phyloP scores from a whole-genome alignment of 345 rosid genomes.

The Heritiera littoralis region DNA sequence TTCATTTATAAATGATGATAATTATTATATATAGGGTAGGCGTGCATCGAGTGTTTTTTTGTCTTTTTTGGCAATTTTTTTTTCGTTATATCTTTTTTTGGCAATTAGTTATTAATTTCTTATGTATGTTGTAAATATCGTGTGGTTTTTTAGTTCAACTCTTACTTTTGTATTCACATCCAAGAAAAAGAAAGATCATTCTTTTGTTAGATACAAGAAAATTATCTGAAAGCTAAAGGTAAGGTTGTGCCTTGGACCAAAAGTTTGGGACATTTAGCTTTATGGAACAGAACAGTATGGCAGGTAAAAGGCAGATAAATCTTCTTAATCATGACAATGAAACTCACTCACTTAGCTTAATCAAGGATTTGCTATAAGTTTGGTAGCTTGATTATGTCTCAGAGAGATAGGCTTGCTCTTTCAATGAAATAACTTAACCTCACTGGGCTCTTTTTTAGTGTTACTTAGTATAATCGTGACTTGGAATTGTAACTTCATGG shows the following conservation, averaged over 20 bases:
- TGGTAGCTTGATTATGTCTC: neutral
- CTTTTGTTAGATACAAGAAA: neutral
- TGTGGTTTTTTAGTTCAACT: neutral
- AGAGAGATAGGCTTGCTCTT: neutral
- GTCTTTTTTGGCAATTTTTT: too few relatives aligned
- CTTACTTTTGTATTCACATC: neutral
- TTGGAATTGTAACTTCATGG: constrained; percentile 4
- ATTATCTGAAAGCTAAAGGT: neutral
- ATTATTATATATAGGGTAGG: neutral
- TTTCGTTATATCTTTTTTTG: neutral
- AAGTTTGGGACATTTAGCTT: constrained; percentile 7
- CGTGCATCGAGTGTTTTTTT: too few relatives aligned
- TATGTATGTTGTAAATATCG: too few relatives aligned
- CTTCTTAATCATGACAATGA: neutral
- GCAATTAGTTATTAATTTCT: neutral
- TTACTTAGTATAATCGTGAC: constrained; percentile 8
- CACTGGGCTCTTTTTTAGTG: neutral
- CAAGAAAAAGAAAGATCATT: too few relatives aligned
- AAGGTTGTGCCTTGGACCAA: constrained; percentile 11
- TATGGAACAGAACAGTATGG: neutral
- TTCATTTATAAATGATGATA: neutral
- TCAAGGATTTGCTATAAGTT: neutral
- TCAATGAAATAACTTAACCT: too few relatives aligned
- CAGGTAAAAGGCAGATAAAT: neutral
- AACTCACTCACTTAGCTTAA: neutral